Evolutionary conservation across 495 filamentous ascomycete genomes (phyloP).

Genomic region (Neurospora intermedia): DNA sequence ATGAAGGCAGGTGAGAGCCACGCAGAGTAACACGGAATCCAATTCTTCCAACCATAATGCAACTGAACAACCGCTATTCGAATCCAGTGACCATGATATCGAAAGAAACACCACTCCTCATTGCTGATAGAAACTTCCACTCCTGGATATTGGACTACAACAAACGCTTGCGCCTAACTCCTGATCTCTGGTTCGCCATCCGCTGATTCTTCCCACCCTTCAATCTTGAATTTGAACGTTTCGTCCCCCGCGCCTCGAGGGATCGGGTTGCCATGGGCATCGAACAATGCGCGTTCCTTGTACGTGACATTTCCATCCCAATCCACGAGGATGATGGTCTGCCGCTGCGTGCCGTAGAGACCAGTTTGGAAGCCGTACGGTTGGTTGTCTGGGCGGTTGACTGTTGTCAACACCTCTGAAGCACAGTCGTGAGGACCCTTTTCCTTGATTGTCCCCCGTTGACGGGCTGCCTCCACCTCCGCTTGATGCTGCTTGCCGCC

Average conservation of each 20-base stretch:
- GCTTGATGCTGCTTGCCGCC: constrained; percentile 39
- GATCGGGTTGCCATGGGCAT: constrained; percentile 51
- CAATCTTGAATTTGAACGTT: constrained; percentile 52
- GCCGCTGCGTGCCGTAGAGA: constrained; percentile 86
- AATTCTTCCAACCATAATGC: neutral
- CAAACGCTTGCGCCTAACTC: neutral
- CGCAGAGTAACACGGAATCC: neutral
- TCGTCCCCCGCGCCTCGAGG: constrained; percentile 50
- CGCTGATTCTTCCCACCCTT: constrained; percentile 29
- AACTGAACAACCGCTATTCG: neutral
- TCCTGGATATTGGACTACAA: neutral
- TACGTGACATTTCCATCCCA: constrained; percentile 67
- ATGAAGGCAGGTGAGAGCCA: neutral
- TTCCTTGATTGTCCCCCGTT: constrained; percentile 11
- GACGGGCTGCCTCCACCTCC: constrained; percentile 40
- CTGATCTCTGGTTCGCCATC: neutral
- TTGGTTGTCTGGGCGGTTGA: constrained; percentile 19
- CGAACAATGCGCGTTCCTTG: constrained; percentile 74
- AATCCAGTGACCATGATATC: neutral
- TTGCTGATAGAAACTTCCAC: neutral
- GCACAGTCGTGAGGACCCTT: constrained; percentile 2
- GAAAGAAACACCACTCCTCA: neutral
- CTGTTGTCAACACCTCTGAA: constrained; percentile 16
- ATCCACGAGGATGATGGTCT: constrained; percentile 75
- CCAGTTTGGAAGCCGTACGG: constrained; percentile 40